Evolutionary conservation across 495 filamentous ascomycete genomes (phyloP), one percentile per base, ranked within the genome.

Genomic region (Hypomontagnella monticulosa): DNA sequence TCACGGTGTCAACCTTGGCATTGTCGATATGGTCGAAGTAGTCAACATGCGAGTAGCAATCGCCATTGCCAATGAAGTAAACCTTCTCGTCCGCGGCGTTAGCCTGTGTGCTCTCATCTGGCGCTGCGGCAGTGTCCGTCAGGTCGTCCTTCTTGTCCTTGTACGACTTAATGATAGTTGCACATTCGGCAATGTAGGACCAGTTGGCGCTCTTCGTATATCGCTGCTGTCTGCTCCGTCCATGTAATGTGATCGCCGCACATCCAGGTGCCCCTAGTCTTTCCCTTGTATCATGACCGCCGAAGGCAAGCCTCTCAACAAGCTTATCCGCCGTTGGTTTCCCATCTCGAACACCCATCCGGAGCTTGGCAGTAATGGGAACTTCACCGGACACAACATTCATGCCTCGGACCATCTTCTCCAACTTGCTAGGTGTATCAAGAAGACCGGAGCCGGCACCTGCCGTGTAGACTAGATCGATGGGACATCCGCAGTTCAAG

Each of bases 401-500:
- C 95, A 99, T 98, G 66, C 94, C 95, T 23, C 92, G 82, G 52
- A 98, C 81, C 67, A 97, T 97, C 75, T 93, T 92, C 69, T 97
- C 91, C 37, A 99, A 75, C 74, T 96, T 97, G 23, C 84, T 84
- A 38, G 84, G 89, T 37, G 86, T 80, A 61, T 98, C 95, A 11
- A 99, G 85, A 0, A 99, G 85, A n/a, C 91, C 93, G n/a, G 94
- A 97, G 2, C 95, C 95, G 16, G 92, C 91, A 41, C 95, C 95
- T 36, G 89, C 82, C 37, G 90, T 85, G 80, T 85, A 97, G 40
- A 99, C 88, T 54, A 97, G 83, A 64, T 99, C 94, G 70, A 99
- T 97, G 12, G 95, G 95, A 71, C 95, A 99, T 30, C 95, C 95
- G 69, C 94, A 97, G 78, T 99, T 99, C 59, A 99, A 76, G 71